Conservation (phyloP, 2,329 filamentous ascomycete genomes). For the Alternaria ventricosa region DNA sequence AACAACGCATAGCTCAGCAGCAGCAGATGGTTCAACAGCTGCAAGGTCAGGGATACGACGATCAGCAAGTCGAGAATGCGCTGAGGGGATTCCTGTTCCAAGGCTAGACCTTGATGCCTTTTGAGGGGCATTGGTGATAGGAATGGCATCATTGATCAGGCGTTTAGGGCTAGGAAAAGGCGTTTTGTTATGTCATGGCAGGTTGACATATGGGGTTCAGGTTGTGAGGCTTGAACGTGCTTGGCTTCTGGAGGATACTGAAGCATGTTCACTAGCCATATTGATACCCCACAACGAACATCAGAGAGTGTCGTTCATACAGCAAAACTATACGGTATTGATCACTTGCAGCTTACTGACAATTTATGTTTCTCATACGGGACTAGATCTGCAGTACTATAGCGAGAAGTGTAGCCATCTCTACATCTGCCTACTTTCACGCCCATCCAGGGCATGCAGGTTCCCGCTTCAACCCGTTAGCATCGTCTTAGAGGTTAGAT, state of each 20-base stretch:
- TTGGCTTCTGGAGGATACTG: neutral
- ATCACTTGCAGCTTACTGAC: neutral
- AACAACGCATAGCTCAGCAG: neutral
- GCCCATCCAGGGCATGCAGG: neutral
- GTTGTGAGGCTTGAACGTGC: neutral
- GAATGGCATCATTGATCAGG: no score
- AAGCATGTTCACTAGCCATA: neutral
- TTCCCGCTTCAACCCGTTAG: neutral
- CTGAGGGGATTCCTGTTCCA: conserved; percentile 37
- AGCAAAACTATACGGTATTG: neutral
- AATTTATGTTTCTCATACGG: neutral
- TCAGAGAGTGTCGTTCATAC: neutral
- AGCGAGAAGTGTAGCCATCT: neutral
- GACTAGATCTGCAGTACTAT: neutral
- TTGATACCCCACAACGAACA: neutral
- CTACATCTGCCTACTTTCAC: neutral
- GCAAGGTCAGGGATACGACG: conserved; percentile 23
- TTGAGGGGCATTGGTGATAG: neutral
- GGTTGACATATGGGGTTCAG: neutral
- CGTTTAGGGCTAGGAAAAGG: neutral
- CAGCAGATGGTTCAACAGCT: conserved; percentile 19
- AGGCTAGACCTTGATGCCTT: conserved; percentile 1
- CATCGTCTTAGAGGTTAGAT: neutral
- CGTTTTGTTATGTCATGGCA: neutral
- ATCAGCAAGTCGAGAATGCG: conserved; percentile 35